These are phyloP conservation scores for Aspergillus diversus DNA, from an alignment of 495 filamentous ascomycete species.

Conservation along the genomic window DNA sequence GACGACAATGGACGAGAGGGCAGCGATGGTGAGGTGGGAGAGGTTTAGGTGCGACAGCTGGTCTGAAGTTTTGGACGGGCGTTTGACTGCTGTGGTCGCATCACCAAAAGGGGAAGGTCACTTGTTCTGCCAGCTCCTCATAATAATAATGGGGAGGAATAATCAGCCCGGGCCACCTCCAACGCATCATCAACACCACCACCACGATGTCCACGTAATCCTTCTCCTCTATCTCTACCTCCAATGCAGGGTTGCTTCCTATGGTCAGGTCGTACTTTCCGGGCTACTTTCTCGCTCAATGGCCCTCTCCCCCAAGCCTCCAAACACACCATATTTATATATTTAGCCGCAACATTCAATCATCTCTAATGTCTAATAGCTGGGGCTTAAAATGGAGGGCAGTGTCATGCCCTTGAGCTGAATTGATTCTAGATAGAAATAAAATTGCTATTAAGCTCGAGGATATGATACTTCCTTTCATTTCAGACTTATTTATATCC, in stretches of 20 bases:
- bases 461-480: too few species aligned
- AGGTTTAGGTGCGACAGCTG: slow-evolving; percentile 4
- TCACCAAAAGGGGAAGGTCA: slow-evolving; percentile 29
- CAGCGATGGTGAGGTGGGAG: background rate
- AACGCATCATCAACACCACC: slow-evolving; percentile 1
- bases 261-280: background rate
- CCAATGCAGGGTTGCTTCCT: background rate
- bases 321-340: too few species aligned
- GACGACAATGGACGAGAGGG: background rate
- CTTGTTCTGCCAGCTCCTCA: background rate
- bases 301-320: background rate
- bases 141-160: background rate
- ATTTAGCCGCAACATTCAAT: too few species aligned
- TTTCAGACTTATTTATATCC: too few species aligned
- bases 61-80: slow-evolving; percentile 14
- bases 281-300: background rate
- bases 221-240: background rate
- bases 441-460: too few species aligned
- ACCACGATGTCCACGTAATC: slow-evolving; percentile 11
- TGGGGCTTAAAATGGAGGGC: too few species aligned
- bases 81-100: slow-evolving; percentile 11
- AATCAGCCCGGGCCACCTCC: slow-evolving; percentile 5
- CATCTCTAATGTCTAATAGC: too few species aligned
- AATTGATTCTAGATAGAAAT: too few species aligned
- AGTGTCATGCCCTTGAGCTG: too few species aligned